Evolutionary conservation across 1,284 basidiomycete genomes (phyloP).

Genomic region (Apiotrichum brassicae): DNA sequence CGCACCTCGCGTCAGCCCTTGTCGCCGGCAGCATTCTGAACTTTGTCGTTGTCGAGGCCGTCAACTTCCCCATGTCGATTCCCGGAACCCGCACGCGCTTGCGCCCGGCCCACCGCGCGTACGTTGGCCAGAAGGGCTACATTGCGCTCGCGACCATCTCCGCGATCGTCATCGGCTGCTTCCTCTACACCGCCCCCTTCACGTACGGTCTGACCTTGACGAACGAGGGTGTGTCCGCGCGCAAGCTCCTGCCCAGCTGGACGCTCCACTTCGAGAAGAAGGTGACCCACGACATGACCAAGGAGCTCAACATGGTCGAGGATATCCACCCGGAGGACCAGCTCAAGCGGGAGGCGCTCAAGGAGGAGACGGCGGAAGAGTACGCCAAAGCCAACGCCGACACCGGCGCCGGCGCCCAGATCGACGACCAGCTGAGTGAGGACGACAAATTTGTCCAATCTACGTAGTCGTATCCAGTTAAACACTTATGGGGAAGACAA

Average conservation of each 20-base stretch:
- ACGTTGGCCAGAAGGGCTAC: constrained; percentile 53
- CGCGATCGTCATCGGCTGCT: constrained; percentile 58
- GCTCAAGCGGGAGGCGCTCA: background rate
- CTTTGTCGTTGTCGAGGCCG: constrained; percentile 82
- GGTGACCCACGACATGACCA: constrained; percentile 14
- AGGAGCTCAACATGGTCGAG: too few species aligned
- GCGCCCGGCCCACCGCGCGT: constrained; percentile 60
- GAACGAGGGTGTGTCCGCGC: constrained; percentile 56
- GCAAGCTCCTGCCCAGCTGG: constrained; percentile 42
- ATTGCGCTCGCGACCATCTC: constrained; percentile 58
- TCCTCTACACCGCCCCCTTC: constrained; percentile 71
- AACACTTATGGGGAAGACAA: too few species aligned
- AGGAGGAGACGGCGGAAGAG: background rate
- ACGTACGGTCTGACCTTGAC: constrained; percentile 89
- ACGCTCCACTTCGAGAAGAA: constrained; percentile 46
- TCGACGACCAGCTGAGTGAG: background rate
- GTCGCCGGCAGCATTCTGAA: constrained; percentile 86
- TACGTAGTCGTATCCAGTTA: too few species aligned
- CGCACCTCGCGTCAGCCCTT: constrained; percentile 83
- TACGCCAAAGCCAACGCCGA: background rate
- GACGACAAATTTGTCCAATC: too few species aligned
- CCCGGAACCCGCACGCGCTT: constrained; percentile 57
- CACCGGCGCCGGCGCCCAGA: background rate
- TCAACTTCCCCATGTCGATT: constrained; percentile 84
- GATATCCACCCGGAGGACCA: background rate